These are phyloP conservation scores for Dioszegia aurantiaca DNA, from an alignment of 768 basidiomycete species.

Conservation along the genomic window DNA sequence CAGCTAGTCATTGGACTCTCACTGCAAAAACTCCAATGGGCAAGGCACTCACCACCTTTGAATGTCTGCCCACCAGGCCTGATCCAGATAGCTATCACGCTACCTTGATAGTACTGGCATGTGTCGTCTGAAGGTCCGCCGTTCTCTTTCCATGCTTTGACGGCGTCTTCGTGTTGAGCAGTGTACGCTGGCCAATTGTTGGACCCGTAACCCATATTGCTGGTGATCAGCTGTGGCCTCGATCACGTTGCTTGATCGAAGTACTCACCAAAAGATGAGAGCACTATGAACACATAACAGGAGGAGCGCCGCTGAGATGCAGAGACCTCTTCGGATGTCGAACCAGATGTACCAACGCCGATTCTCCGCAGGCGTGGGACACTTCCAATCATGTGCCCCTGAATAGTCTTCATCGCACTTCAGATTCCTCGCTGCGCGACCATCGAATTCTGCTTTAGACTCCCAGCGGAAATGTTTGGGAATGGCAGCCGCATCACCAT, in stretches of 20 bases:
- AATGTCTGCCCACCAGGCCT: conserved; percentile 9
- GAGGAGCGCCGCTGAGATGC: not conserved
- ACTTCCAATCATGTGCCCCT: conserved; percentile 16
- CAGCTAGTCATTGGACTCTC: too few relatives aligned
- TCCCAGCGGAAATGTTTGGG: conserved; percentile 7
- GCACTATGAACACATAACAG: conserved; percentile 10
- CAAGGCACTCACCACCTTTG: conserved; percentile 16
- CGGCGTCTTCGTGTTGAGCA: conserved; percentile 15
- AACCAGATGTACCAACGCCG: conserved; percentile 15
- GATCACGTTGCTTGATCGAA: not conserved
- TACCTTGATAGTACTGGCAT: conserved; percentile 18
- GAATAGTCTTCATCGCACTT: conserved; percentile 9
- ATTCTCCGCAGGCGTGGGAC: not conserved
- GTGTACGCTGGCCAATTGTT: conserved; percentile 10
- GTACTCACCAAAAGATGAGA: conserved; percentile 12
- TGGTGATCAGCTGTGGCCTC: not conserved
- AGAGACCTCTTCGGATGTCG: conserved; percentile 8
- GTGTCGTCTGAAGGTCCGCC: conserved; percentile 6
- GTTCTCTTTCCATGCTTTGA: conserved; percentile 8
- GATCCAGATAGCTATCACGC: conserved; percentile 17
- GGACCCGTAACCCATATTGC: conserved; percentile 9
- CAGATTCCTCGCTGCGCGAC: not conserved
- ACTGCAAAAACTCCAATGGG: not conserved
- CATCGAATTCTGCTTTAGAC: conserved; percentile 1
- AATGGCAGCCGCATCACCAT: not conserved